A percentile compares a stretch with the other conserved stretches of the same genome.
Evolutionary conservation across 129 eudicot genomes (phyloP).

Genomic region (Tanacetum coccineum): DNA sequence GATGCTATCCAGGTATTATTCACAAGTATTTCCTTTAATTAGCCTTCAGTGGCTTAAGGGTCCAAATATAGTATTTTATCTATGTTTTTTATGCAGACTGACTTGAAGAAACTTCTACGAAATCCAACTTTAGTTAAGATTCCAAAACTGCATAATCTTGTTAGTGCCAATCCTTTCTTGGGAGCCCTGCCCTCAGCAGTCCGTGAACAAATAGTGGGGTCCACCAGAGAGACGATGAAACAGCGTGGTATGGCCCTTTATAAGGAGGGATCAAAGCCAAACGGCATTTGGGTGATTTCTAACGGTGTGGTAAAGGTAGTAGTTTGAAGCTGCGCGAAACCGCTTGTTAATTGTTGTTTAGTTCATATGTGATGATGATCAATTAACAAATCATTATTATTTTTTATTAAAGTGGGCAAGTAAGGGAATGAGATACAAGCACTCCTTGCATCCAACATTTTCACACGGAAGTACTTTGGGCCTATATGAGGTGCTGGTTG

Average conservation of each 20-base stretch:
- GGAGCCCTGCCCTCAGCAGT: conserved; percentile 78
- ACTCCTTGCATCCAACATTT: conserved; percentile 72
- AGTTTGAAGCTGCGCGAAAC: background rate
- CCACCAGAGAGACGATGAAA: conserved; percentile 80
- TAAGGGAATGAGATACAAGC: conserved; percentile 40
- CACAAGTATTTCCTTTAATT: conserved; percentile 1
- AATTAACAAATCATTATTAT: background rate
- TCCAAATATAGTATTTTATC: conserved; percentile 8
- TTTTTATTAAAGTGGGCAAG: conserved; percentile 59
- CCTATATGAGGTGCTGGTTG: conserved; percentile 70
- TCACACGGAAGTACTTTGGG: conserved; percentile 91
- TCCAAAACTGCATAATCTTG: conserved; percentile 68
- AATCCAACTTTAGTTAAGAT: conserved; percentile 86
- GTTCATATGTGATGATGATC: background rate
- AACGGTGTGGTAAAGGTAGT: conserved; percentile 92
- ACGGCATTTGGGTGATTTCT: conserved; percentile 82
- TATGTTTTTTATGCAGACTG: conserved; percentile 50
- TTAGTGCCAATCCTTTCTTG: conserved; percentile 67
- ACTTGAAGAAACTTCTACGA: conserved; percentile 78
- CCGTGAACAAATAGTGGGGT: conserved; percentile 60
- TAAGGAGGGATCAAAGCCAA: conserved; percentile 69
- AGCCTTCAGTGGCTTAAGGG: conserved; percentile 5
- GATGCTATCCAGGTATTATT: conserved; percentile 79
- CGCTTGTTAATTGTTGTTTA: background rate
- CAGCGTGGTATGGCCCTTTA: conserved; percentile 59